phyloP scores from a whole-genome alignment of 495 filamentous ascomycete genomes.

The Trichoderma reesei region DNA sequence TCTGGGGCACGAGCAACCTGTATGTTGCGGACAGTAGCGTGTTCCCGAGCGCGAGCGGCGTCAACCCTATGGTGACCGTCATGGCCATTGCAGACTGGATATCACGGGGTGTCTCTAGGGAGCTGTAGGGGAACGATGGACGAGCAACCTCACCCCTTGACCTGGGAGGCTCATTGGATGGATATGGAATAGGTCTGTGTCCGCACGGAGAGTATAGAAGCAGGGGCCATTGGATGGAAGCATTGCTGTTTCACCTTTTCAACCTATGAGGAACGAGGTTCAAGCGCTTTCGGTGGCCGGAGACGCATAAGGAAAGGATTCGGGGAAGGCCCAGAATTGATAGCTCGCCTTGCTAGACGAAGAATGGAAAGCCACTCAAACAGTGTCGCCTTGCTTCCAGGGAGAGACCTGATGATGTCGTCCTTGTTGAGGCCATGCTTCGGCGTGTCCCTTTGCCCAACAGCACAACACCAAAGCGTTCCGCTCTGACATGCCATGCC shows the following conservation, averaged over 20 bases:
- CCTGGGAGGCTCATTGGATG: neutral
- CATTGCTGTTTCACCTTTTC: neutral
- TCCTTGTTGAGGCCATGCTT: neutral
- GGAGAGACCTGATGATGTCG: neutral
- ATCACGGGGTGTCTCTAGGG: constrained; percentile 39
- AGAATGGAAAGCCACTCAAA: neutral
- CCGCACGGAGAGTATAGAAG: neutral
- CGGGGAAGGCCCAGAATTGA: neutral
- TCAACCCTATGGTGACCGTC: constrained; percentile 88
- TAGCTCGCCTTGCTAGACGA: neutral
- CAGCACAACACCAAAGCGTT: neutral
- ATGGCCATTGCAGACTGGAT: constrained; percentile 74
- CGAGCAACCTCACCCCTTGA: neutral
- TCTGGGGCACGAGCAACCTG: constrained; percentile 66
- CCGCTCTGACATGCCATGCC: neutral
- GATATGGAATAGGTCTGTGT: neutral
- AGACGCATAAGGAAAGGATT: constrained; percentile 2
- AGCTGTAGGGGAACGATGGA: constrained; percentile 19
- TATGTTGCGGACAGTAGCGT: constrained; percentile 83
- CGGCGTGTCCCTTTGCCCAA: neutral
- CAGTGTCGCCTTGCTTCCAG: neutral
- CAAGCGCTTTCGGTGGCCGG: neutral
- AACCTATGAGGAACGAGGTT: neutral
- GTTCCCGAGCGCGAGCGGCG: constrained; percentile 80
- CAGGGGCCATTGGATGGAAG: neutral